Conservation (phyloP, 1,139 yeast species). For the Blastobotrys elegans region DNA sequence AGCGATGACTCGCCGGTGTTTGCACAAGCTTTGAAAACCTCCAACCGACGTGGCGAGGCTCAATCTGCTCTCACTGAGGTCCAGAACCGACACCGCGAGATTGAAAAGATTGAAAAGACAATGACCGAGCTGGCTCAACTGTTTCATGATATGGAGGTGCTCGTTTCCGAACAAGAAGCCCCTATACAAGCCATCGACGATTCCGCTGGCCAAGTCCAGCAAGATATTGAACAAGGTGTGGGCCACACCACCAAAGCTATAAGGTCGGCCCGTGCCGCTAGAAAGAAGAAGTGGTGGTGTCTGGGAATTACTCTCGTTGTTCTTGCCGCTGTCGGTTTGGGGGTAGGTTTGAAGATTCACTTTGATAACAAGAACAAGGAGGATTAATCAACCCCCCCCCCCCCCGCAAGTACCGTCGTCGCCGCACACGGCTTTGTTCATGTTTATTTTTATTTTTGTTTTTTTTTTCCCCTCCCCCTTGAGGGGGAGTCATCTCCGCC, state of each 20-base stretch:
- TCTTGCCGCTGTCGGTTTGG: slow-evolving; percentile 65
- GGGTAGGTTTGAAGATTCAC: slow-evolving; percentile 25
- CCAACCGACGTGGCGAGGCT: slow-evolving; percentile 95
- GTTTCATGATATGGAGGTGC: slow-evolving; percentile 93
- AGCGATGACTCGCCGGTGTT: slow-evolving; percentile 85
- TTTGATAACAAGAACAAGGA: too few relatives aligned
- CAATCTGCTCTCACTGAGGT: slow-evolving; percentile 93
- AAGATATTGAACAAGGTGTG: slow-evolving; percentile 88
- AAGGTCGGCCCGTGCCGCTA: slow-evolving; percentile 79
- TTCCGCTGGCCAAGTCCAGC: slow-evolving; percentile 78
- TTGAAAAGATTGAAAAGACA: slow-evolving; percentile 89
- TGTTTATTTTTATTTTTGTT: too few relatives aligned
- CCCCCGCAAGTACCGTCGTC: too few relatives aligned
- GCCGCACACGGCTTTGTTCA: too few relatives aligned
- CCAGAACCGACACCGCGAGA: slow-evolving; percentile 92
- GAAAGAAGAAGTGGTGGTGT: slow-evolving; percentile 91
- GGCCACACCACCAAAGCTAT: slow-evolving; percentile 93
- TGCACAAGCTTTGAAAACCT: slow-evolving; percentile 87
- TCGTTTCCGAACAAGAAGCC: slow-evolving; percentile 94
- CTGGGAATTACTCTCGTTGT: slow-evolving; percentile 59
- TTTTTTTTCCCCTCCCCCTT: too few relatives aligned
- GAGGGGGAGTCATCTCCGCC: too few relatives aligned
- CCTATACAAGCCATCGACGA: slow-evolving; percentile 79
- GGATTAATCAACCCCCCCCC: too few relatives aligned
- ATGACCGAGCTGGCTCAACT: slow-evolving; percentile 94